Evolutionary conservation across 2,329 filamentous ascomycete species (phyloP), one percentile per base, ranked within the genome.

Genomic region (Incumbomyces lentus): DNA sequence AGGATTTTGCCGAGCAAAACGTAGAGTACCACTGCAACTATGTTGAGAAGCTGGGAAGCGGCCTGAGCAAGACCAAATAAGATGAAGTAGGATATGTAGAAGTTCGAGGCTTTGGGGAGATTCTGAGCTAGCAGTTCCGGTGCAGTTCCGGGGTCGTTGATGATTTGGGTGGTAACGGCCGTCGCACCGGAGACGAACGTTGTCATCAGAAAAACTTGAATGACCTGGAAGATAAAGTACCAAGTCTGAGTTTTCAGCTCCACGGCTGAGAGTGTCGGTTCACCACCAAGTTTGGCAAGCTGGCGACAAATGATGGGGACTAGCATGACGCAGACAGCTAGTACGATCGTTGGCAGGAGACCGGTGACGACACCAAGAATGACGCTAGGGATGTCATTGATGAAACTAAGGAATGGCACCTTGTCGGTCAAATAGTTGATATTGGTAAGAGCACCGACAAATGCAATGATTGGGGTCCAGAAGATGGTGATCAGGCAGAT

Each of bases 21-120:
- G 44, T 51, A 51, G 47, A 55, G 49, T 14, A 56, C 34, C 37
- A 56, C 40, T 4, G 51, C 50, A 13, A 55, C 54, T 19, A 56
- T 51, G 50, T 57, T 55, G 47, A 56, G 47, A 12, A 56, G 30
- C 58, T 78, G 48, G 85, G 76, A 31, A 89, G 74, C 58, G 83
- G 76, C 51, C 29, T 53, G 49, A 34, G 46, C 47, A 37, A 96
- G 63, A 26, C 90, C 92, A 63, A 96, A 89, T 1, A 98, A 81
- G 18, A 96, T 77, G 58, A 96, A 94, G 68, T 95, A 98, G 0
- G 84, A 88, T 12, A 96, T 83, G 64, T 95, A 98, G 60, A 95
- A 93, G 64, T 94, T 96, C 49, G 87, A 90, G 0, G 88, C 82
- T 54, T 82, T 85, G 14, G 92, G 92, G 2, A 98, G 69, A 52